These are phyloP conservation scores for Excoecaria cochinchinensis DNA, from an alignment of 345 rosid genomes.

Conservation along the genomic window DNA sequence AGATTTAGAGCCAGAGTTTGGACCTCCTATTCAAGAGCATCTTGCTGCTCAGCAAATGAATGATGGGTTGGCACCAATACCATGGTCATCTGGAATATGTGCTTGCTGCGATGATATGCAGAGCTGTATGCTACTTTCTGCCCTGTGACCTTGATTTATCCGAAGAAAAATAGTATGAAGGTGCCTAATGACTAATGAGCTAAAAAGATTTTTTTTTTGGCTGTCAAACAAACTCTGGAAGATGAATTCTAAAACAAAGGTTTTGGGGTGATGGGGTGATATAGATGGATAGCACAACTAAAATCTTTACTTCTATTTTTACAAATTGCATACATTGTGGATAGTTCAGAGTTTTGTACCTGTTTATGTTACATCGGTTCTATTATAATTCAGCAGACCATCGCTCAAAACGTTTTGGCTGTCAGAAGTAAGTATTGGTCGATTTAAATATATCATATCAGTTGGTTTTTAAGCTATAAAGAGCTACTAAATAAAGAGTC, in stretches of 20 bases:
- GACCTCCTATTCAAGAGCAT: constrained; percentile 27
- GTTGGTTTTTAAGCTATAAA: no score
- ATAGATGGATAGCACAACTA: background rate
- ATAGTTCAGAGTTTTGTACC: background rate
- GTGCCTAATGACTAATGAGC: constrained; percentile 56
- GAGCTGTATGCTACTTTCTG: constrained; percentile 95
- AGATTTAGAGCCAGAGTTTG: constrained; percentile 43
- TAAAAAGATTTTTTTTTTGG: background rate
- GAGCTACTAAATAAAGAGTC: no score
- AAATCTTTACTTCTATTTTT: background rate
- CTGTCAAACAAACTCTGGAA: background rate
- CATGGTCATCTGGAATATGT: constrained; percentile 96
- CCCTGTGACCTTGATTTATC: constrained; percentile 61
- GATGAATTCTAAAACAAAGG: background rate
- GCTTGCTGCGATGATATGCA: constrained; percentile 95
- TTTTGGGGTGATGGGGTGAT: background rate
- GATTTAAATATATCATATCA: background rate
- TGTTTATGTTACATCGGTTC: background rate
- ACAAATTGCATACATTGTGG: background rate
- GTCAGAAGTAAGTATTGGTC: background rate
- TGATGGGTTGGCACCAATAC: constrained; percentile 36
- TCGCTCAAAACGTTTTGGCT: background rate
- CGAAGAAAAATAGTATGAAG: constrained; percentile 41
- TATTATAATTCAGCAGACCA: background rate
- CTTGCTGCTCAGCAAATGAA: constrained; percentile 14